Evolutionary conservation across 140 eudicot genomes (phyloP).

Genomic region (Erigeron philadelphicus): DNA sequence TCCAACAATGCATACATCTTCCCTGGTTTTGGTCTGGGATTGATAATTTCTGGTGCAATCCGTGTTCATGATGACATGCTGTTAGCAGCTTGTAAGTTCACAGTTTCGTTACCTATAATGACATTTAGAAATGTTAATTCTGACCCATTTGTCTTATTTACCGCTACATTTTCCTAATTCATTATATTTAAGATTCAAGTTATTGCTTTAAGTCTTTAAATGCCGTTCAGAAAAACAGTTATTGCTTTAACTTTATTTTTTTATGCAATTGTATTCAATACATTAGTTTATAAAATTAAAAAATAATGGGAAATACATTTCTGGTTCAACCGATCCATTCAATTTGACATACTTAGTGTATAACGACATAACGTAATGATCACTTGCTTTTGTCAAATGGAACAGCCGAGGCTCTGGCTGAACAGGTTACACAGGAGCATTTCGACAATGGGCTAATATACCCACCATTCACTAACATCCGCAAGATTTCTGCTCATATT

Average conservation of each 20-base stretch:
- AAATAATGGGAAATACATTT: no score
- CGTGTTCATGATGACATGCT: conserved; percentile 97
- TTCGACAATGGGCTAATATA: conserved; percentile 73
- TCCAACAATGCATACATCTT: conserved; percentile 83
- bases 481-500: conserved; percentile 91
- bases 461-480: conserved; percentile 84
- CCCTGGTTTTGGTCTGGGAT: conserved; percentile 78
- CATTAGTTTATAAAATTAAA: no score
- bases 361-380: not conserved
- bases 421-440: conserved; percentile 57
- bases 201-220: no score
- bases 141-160: not conserved
- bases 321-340: no score
- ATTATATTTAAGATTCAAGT: not conserved
- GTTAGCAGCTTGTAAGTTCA: conserved; percentile 77
- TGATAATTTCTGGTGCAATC: conserved; percentile 87
- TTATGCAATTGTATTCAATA: no score
- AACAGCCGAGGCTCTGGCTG: conserved; percentile 74
- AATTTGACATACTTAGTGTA: not conserved
- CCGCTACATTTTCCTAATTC: not conserved
- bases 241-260: no score
- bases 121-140: not conserved
- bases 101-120: not conserved
- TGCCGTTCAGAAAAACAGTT: no score
- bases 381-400: not conserved